A percentile compares a stretch with the other conserved stretches of the same genome.
These are phyloP conservation scores for Monosporascus sp. DNA, from an alignment of 2,329 filamentous ascomycete genomes.

Conservation along the genomic window DNA sequence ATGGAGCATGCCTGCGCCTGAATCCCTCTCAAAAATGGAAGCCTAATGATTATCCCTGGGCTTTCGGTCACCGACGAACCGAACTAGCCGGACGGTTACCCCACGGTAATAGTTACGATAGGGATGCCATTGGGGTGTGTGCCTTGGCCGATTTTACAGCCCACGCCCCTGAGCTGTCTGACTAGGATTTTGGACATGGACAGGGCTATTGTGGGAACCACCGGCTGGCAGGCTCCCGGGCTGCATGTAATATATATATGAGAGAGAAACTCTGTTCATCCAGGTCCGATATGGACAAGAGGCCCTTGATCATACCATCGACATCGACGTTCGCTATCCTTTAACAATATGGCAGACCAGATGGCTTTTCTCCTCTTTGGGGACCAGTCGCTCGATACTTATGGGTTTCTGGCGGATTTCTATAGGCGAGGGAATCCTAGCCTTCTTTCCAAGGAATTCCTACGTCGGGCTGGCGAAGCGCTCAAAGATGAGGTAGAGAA, in stretches of 20 bases:
- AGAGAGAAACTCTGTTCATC: neutral
- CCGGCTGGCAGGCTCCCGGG: neutral
- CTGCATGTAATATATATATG: neutral
- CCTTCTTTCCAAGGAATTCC: constrained; percentile 55
- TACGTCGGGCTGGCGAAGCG: constrained; percentile 52
- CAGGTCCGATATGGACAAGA: neutral
- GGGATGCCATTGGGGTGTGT: constrained; percentile 15
- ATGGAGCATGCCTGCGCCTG: constrained; percentile 2
- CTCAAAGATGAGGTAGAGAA: constrained; percentile 55
- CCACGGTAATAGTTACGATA: constrained; percentile 24
- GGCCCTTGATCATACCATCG: constrained; percentile 12
- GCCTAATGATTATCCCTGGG: constrained; percentile 31
- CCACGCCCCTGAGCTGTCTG: neutral
- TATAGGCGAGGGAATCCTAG: constrained; percentile 40
- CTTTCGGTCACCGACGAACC: constrained; percentile 40
- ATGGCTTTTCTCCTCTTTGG: constrained; percentile 60
- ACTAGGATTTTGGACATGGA: constrained; percentile 1
- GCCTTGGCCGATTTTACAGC: neutral
- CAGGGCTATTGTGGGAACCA: neutral
- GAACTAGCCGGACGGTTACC: constrained; percentile 30
- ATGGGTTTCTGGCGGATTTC: constrained; percentile 55
- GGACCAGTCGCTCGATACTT: constrained; percentile 66
- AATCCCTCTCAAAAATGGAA: constrained; percentile 28
- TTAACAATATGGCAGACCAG: constrained; percentile 38
- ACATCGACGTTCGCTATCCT: constrained; percentile 13